These are phyloP conservation scores for Lepidopterella palustris DNA, from an alignment of 495 filamentous ascomycete species.

Conservation along the genomic window DNA sequence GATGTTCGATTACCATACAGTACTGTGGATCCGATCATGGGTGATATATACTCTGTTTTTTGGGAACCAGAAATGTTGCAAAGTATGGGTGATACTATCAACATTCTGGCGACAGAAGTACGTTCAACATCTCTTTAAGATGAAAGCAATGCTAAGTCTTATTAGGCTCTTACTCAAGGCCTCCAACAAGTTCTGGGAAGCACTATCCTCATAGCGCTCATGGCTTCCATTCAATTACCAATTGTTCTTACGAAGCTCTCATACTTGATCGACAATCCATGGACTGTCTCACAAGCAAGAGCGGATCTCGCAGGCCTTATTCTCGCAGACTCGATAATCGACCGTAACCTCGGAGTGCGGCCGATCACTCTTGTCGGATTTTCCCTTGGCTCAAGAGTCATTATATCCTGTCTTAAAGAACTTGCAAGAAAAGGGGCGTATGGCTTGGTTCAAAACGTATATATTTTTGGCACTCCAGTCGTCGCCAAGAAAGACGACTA, in stretches of 20 bases:
- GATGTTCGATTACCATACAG: constrained; percentile 92
- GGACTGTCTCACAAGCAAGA: constrained; percentile 87
- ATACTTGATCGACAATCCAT: constrained; percentile 97
- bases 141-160: not conserved
- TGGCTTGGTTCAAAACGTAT: constrained; percentile 91
- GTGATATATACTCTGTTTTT: constrained; percentile 91
- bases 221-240: constrained; percentile 90
- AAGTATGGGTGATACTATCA: constrained; percentile 96
- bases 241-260: constrained; percentile 89
- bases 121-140: constrained; percentile 29
- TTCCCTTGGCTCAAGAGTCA: constrained; percentile 85
- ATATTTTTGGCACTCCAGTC: constrained; percentile 85
- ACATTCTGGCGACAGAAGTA: constrained; percentile 96
- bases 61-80: constrained; percentile 99
- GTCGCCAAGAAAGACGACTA: constrained; percentile 93
- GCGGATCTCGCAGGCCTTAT: constrained; percentile 87
- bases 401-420: constrained; percentile 86
- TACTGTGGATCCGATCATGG: constrained; percentile 96
- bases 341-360: constrained; percentile 82
- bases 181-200: constrained; percentile 91
- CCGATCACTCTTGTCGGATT: constrained; percentile 96
- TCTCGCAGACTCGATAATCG: constrained; percentile 87
- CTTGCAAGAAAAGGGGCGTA: constrained; percentile 80
- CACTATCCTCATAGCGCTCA: constrained; percentile 79
- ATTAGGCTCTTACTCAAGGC: constrained; percentile 84